Base-by-base conservation (phyloP, 2,329 filamentous ascomycete genomes). In the Neonectria faginata region DNA sequence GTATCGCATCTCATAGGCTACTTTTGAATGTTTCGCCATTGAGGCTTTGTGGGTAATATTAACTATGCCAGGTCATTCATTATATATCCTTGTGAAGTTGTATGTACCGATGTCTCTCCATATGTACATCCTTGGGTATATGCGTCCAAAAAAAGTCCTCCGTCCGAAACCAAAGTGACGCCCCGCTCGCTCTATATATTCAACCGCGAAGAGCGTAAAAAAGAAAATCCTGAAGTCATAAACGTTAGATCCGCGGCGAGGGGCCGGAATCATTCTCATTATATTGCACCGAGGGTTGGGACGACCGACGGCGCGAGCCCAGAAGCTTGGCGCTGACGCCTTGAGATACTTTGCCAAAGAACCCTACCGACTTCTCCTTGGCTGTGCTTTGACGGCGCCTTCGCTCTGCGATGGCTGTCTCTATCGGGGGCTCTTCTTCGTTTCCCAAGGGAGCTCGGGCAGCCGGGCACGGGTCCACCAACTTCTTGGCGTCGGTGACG, bases 401-500 rank as follows among this genome's bases (percentile, higher is more conserved):
- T 41, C 70, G 53, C 25, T 65, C 57, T 11, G 48, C 55, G 20
- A 67, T 67, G n/a, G 60, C 55, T 4, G 48, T 60, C 51, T 67
- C 70, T 61, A 52, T 67, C 53, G 61, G 69, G 25, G 62, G 70
- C 42, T 66, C 70, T 10, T 76, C 74, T n/a, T 69, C 64, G 4
- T 67, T 67, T 10, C 47, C 42, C n/a, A 61, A 53, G 16, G 67
- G 65, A 12, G 69, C 64, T n/a, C 72, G 71, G 20, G 69, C 66
- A 4, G 68, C 65, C 2, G 72, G 67, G 20, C 70, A 69, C 2
- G 74, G 76, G 48, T 79, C 83, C 14, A 84, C 82, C 57, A 86
- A 73, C 11, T 75, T 70, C 63, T 80, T 81, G 0, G 84, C 86
- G 62, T 86, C 83, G 12, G 70, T 75, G n/a, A 81, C 77, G 27